These are phyloP conservation scores for Xerocomus brunneocitrinus DNA, from an alignment of 768 basidiomycete genomes.

Conservation along the genomic window DNA sequence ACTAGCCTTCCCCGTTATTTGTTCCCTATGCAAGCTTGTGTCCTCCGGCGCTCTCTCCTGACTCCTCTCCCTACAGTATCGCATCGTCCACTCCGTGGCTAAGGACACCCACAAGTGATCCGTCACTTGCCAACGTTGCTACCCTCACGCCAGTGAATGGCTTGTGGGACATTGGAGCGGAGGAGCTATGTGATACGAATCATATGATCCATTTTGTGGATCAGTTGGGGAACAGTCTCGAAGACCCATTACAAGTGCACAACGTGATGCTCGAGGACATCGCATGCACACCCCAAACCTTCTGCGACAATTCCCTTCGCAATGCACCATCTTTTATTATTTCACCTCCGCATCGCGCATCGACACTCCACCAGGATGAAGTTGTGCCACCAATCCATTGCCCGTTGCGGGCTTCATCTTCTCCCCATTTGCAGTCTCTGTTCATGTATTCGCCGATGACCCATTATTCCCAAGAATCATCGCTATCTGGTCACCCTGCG, in stretches of 20 bases:
- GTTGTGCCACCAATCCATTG: background rate
- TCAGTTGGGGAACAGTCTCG: slow-evolving; percentile 10
- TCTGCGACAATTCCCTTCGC: background rate
- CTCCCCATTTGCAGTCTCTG: background rate
- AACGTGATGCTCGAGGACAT: slow-evolving; percentile 20
- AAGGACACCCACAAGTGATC: slow-evolving; percentile 14
- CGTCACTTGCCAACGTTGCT: background rate
- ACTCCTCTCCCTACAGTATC: slow-evolving; percentile 20
- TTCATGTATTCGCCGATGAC: background rate
- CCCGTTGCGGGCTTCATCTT: background rate
- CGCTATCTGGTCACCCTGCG: background rate
- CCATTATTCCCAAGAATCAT: background rate
- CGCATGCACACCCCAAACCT: slow-evolving; percentile 7
- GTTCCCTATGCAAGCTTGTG: background rate
- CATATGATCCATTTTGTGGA: slow-evolving; percentile 8
- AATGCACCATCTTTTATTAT: background rate
- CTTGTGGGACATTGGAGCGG: background rate
- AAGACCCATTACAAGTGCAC: slow-evolving; percentile 8
- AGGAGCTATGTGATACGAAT: background rate
- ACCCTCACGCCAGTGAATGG: background rate
- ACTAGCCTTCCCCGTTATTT: background rate
- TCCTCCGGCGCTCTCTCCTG: slow-evolving; percentile 22
- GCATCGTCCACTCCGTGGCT: slow-evolving; percentile 22
- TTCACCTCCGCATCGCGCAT: background rate
- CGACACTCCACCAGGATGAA: background rate